Evolutionary conservation across 1,284 basidiomycete species (phyloP), one percentile per base, ranked within the genome.

Genomic region (Tausonia pullulans): DNA sequence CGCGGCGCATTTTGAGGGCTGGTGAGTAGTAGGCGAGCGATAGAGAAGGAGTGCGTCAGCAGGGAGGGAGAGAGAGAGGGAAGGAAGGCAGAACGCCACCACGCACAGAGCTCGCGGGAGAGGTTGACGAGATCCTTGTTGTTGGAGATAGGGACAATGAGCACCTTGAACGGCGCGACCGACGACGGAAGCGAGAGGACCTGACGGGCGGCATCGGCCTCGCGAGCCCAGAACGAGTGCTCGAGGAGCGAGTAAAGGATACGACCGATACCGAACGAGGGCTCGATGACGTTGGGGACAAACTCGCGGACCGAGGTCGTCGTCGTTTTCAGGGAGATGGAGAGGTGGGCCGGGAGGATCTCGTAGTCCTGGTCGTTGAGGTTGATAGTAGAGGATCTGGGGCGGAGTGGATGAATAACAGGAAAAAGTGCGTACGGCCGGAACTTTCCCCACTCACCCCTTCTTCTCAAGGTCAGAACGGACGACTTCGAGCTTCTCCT

Each of bases 271-370:
- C 96, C 95, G 77, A 98, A 98, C 16, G 96, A 99, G 43, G 95
- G 95, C 77, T 98, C 95, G 74, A 98, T 96, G 76, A 99, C 95
- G 78, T 98, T 98, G 58, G 95, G 95, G 58, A 86, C 91, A 77
- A 84, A 98, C 78, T 97, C 94, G 71, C 95, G 89, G 69, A 92
- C 39, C 53, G 49, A 44, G 50, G 45, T 52, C 51, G 50, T 95
- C 74, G 95, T 86, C 58, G 87, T 90, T 80, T 88, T 89, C 69
- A 84, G 53, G 60, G 67, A 14, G 61, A 57, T 52, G 55, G 48
- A 50, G 55, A 50, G 46, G 56, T 58, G 43, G 41, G 41, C 43
- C n/a, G 55, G 55, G n/a, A 63, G 48, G 43, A 55, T 13, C 40
- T 43, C 27, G 48, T 46, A 87, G 67, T 87, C 86, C 54, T 81